phyloP scores from a whole-genome alignment of 2,329 filamentous ascomycete genomes.

The Dothideomycetes sp. region DNA sequence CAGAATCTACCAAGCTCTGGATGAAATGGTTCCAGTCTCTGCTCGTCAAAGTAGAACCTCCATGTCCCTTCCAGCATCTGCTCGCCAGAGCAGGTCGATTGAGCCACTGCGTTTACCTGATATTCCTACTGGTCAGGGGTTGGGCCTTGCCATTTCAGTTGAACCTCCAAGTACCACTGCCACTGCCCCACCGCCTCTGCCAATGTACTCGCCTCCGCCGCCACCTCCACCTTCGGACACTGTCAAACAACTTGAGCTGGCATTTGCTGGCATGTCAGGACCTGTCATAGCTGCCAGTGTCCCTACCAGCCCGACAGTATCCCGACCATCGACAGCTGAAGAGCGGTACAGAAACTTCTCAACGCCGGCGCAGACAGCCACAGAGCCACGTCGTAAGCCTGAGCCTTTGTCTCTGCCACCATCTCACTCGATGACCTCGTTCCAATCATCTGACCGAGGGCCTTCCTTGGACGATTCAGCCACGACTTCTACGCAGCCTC shows the following conservation, averaged over 20 bases:
- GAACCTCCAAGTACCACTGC: slow-evolving; percentile 17
- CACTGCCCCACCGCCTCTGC: slow-evolving; percentile 28
- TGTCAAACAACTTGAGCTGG: slow-evolving; percentile 2
- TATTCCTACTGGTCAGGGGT: slow-evolving; percentile 25
- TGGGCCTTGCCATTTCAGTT: slow-evolving; percentile 35
- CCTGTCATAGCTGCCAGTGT: slow-evolving; percentile 1
- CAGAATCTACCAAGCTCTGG: slow-evolving; percentile 12
- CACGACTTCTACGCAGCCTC: slow-evolving; percentile 13
- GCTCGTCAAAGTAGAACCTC: no score
- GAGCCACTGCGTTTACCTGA: slow-evolving; percentile 24
- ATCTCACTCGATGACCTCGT: slow-evolving; percentile 24
- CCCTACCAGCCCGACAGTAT: slow-evolving; percentile 5
- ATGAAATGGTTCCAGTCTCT: not conserved
- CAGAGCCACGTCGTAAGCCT: slow-evolving; percentile 4
- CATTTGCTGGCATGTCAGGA: slow-evolving; percentile 6
- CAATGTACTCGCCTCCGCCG: slow-evolving; percentile 36
- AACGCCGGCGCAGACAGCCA: not conserved
- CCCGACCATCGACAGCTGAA: not conserved
- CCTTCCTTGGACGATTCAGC: slow-evolving; percentile 4
- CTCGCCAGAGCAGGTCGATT: slow-evolving; percentile 4
- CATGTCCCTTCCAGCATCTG: slow-evolving; percentile 15
- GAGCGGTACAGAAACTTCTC: slow-evolving; percentile 7
- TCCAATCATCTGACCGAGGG: slow-evolving; percentile 14
- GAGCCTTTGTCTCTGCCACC: slow-evolving; percentile 8
- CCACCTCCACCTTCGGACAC: slow-evolving; percentile 18